Percentiles rank a stretch among this genome's conserved stretches.
Evolutionary conservation across 2,329 filamentous ascomycete species (phyloP).

Genomic region (Nemania sp.): DNA sequence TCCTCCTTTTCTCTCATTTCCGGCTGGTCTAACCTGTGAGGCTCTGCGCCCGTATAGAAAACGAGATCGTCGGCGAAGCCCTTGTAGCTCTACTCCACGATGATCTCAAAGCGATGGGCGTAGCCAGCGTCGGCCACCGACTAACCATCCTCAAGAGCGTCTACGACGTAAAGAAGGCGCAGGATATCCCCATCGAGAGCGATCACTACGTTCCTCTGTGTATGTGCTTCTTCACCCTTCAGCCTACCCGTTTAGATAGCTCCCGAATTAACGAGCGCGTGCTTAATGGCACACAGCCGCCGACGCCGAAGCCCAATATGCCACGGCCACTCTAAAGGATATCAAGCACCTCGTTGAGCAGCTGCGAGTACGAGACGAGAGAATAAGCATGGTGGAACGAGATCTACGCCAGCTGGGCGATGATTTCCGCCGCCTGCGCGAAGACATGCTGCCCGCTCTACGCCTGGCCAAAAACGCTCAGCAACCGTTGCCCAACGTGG

Average conservation of each 20-base stretch:
- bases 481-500: slow-evolving; percentile 73
- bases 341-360: slow-evolving; percentile 90
- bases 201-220: slow-evolving; percentile 93
- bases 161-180: slow-evolving; percentile 93
- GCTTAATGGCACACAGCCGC: slow-evolving; percentile 63
- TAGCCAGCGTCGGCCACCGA: slow-evolving; percentile 89
- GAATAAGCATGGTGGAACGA: slow-evolving; percentile 80
- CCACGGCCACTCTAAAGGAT: slow-evolving; percentile 88
- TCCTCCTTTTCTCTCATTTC: slow-evolving; percentile 9
- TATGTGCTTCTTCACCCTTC: slow-evolving; percentile 55
- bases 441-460: slow-evolving; percentile 89
- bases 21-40: slow-evolving; percentile 33
- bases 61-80: slow-evolving; percentile 91
- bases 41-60: slow-evolving; percentile 61
- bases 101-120: slow-evolving; percentile 93
- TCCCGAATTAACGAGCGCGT: slow-evolving; percentile 17
- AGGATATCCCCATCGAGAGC: slow-evolving; percentile 86
- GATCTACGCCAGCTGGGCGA: slow-evolving; percentile 84
- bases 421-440: slow-evolving; percentile 84
- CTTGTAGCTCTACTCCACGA: slow-evolving; percentile 87
- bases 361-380: slow-evolving; percentile 85
- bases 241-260: neutral
- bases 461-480: slow-evolving; percentile 90
- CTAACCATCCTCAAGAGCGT: slow-evolving; percentile 94
- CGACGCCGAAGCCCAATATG: slow-evolving; percentile 83